These are phyloP conservation scores for Flaveria bidentis DNA, from an alignment of 129 eudicot genomes.

Conservation along the genomic window DNA sequence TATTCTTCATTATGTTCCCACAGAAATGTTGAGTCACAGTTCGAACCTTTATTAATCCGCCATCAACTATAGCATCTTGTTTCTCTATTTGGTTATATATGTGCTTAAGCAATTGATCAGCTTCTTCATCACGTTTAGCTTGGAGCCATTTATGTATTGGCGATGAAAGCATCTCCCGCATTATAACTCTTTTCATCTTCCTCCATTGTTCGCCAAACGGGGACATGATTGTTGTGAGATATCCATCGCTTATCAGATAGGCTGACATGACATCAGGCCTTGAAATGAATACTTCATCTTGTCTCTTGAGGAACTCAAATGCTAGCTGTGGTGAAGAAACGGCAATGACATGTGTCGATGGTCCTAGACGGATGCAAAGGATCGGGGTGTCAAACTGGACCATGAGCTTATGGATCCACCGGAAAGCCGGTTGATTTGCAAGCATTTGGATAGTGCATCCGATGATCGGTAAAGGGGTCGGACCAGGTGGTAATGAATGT, in stretches of 20 bases:
- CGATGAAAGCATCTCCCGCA: conserved; percentile 17
- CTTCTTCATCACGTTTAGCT: conserved; percentile 32
- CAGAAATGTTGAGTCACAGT: conserved; percentile 30
- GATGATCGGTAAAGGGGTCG: too few species aligned
- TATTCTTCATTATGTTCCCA: conserved; percentile 30
- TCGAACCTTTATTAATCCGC: conserved; percentile 23
- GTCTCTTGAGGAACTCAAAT: too few species aligned
- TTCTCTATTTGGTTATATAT: conserved; percentile 22
- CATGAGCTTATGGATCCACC: too few species aligned
- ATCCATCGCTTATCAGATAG: conserved; percentile 27
- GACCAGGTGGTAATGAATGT: too few species aligned
- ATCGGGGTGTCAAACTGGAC: too few species aligned
- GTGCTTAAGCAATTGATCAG: conserved; percentile 25
- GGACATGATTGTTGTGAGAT: conserved; percentile 9
- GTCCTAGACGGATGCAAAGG: too few species aligned
- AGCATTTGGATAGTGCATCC: too few species aligned
- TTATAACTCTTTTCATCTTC: conserved; percentile 37
- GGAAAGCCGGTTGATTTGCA: too few species aligned
- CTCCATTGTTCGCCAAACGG: conserved; percentile 42
- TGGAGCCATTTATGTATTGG: conserved; percentile 31
- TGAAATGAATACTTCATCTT: too few species aligned
- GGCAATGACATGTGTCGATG: too few species aligned
- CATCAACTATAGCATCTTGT: neutral
- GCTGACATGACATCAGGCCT: too few species aligned
- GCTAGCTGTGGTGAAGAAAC: too few species aligned